These are phyloP conservation scores for Mortierella sp. DNA, from an alignment of 371 early-diverging fungal species.

Conservation along the genomic window DNA sequence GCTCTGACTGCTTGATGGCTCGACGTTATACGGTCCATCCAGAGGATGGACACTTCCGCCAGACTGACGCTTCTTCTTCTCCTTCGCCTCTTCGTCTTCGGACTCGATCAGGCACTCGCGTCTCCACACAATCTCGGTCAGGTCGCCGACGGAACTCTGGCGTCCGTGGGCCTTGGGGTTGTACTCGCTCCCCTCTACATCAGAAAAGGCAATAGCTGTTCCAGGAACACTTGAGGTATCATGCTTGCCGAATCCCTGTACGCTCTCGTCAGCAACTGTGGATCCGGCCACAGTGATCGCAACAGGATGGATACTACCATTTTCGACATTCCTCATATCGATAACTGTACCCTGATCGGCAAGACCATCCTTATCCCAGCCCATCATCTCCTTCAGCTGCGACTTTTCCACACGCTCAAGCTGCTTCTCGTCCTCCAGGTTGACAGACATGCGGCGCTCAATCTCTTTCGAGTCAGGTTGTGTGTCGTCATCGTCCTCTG, in stretches of 20 bases:
- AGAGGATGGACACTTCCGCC: slow-evolving; percentile 4
- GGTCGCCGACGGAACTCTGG: slow-evolving; percentile 36
- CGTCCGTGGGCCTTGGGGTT: slow-evolving; percentile 23
- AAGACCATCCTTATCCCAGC: slow-evolving; percentile 46
- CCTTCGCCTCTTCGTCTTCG: slow-evolving; percentile 16
- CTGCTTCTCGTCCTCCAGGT: slow-evolving; percentile 27
- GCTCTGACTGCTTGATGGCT: background rate
- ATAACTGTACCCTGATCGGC: slow-evolving; percentile 24
- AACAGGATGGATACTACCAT: background rate
- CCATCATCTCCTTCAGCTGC: slow-evolving; percentile 48
- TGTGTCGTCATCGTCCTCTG: background rate
- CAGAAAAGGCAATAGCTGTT: slow-evolving; percentile 16
- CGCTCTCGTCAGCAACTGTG: slow-evolving; percentile 31
- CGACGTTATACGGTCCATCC: background rate
- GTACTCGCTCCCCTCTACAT: slow-evolving; percentile 35
- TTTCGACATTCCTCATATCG: slow-evolving; percentile 7
- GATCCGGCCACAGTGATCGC: slow-evolving; percentile 26
- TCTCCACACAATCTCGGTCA: slow-evolving; percentile 54
- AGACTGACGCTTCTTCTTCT: background rate
- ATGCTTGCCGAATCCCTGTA: slow-evolving; percentile 4
- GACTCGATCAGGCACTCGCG: slow-evolving; percentile 45
- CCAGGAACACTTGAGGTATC: slow-evolving; percentile 5
- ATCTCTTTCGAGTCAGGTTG: slow-evolving; percentile 4
- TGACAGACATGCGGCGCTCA: slow-evolving; percentile 28
- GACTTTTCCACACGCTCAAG: slow-evolving; percentile 26